Conservation (phyloP, 2,329 filamentous ascomycete species). For the Beauveria sp. region DNA sequence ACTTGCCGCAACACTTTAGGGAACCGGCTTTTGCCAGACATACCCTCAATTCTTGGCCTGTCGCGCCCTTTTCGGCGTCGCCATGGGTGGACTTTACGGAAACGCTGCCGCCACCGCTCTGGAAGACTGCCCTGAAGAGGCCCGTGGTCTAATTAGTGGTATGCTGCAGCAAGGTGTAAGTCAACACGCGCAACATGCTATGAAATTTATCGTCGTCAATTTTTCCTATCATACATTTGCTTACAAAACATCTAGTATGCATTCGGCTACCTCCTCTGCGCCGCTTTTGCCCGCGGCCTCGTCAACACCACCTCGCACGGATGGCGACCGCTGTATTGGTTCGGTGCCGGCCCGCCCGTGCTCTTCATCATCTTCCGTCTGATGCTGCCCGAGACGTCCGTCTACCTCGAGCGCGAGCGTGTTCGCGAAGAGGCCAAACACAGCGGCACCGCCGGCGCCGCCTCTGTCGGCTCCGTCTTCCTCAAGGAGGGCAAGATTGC, state of each 20-base stretch:
- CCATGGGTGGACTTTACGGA: slow-evolving; percentile 76
- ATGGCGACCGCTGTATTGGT: slow-evolving; percentile 87
- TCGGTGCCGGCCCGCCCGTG: slow-evolving; percentile 71
- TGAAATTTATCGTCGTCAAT: background rate
- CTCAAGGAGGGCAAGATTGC: slow-evolving; percentile 71
- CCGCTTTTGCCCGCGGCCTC: slow-evolving; percentile 56
- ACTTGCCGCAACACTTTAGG: slow-evolving; percentile 23
- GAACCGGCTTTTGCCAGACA: slow-evolving; percentile 60
- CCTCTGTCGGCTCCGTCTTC: slow-evolving; percentile 50
- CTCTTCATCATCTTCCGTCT: slow-evolving; percentile 75
- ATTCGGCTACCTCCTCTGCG: slow-evolving; percentile 55
- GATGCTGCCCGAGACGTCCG: slow-evolving; percentile 69
- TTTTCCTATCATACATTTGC: background rate
- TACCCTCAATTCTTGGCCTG: slow-evolving; percentile 68
- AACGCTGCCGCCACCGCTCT: slow-evolving; percentile 73
- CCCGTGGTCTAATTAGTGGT: slow-evolving; percentile 66
- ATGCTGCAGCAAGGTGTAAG: slow-evolving; percentile 63
- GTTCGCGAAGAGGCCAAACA: slow-evolving; percentile 41
- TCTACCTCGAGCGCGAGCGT: slow-evolving; percentile 59
- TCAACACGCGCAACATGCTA: background rate
- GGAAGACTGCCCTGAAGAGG: slow-evolving; percentile 62
- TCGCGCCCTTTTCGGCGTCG: slow-evolving; percentile 67
- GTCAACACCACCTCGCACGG: slow-evolving; percentile 69
- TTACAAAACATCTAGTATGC: slow-evolving; percentile 36
- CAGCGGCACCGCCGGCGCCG: slow-evolving; percentile 15